Evolutionary conservation across 371 early-diverging fungal species (phyloP), one percentile per base, ranked within the genome.

Genomic region (Rhizopus microsporus): DNA sequence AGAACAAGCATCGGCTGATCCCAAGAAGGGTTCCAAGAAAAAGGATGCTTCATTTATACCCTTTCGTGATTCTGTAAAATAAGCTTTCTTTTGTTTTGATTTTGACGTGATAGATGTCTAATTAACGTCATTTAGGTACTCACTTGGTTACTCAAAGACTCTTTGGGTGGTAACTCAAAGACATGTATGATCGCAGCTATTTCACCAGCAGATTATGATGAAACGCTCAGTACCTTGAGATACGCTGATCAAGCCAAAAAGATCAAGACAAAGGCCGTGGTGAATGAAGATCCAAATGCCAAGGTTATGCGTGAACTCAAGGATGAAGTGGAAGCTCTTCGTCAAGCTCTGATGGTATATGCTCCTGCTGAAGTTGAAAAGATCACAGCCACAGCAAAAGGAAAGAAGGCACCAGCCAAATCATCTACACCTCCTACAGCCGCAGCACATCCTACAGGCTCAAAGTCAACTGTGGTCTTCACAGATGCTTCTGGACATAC

Each of bases 91-190:
- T 51, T 51, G 7, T 51, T 7, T 34, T n/a, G 10, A 5, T 32
- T 35, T 9, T 32, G 12, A 6, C 31, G 7, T 51, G 13, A 6
- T 51, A 7, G 7, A 33, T 30, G 5, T 39, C 9, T 52, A 30
- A 7, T 9, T 48, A 15, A 7, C n/a, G 37, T 48, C 16, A n/a
- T 16, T 34, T 57, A 59, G 59, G 62, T 68, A 42, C 76, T 97
- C 33, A 98, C 97, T 4, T 90, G 95, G 88, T 75, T 98, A 5
- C 72, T 98, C 10, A 94, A 96, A 70, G 91, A 93, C 62, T 92
- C 91, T 31, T 75, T 95, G 7, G 93, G 93, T 39, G 95, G 94
- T 54, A 92, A 94, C 63, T 89, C 93, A 46, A 93, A 94, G 53
- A 93, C 95, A 7, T 81, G 92, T 56, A 95, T 96, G 85, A 85